Evolutionary conservation across 805 yeast genomes (phyloP).

Genomic region (Ogataea kodamae): DNA sequence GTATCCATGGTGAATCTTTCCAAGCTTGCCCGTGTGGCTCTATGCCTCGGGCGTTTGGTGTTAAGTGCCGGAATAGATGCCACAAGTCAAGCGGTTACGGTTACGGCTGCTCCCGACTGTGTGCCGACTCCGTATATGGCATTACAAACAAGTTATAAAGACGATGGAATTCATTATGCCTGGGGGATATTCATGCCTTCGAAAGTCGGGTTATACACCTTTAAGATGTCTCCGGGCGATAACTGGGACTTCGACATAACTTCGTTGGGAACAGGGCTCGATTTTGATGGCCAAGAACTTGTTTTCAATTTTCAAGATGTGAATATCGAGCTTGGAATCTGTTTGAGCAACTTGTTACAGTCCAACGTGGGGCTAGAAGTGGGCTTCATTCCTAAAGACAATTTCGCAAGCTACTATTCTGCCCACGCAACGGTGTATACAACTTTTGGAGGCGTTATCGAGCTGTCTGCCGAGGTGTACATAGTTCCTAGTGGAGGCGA

Average conservation of each 20-base stretch:
- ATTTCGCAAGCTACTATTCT: not conserved
- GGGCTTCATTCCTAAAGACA: constrained; percentile 4
- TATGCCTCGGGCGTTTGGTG: constrained; percentile 1
- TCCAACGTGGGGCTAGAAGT: constrained; percentile 1
- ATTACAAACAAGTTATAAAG: not conserved
- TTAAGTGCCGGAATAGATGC: not conserved
- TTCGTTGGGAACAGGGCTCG: constrained; percentile 1
- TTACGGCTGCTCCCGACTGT: constrained; percentile 1
- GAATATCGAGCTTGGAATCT: not conserved
- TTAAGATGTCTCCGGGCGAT: constrained; percentile 5
- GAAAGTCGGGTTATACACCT: constrained; percentile 5
- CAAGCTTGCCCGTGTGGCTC: constrained; percentile 3
- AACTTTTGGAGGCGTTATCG: not conserved
- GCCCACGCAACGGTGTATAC: constrained; percentile 7
- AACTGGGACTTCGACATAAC: constrained; percentile 7
- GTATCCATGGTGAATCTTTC: constrained; percentile 5
- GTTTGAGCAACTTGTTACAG: constrained; percentile 1
- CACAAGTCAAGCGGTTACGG: not conserved
- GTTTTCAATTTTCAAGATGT: not conserved
- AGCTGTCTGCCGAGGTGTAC: constrained; percentile 3
- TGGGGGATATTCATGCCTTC: constrained; percentile 11
- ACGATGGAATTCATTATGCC: constrained; percentile 1
- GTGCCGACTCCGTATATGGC: constrained; percentile 4
- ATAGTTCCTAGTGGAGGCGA: too few relatives aligned
- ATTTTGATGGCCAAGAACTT: not conserved